These are phyloP conservation scores for Epichloe bromicola DNA, from an alignment of 2,329 filamentous ascomycete species.

Conservation along the genomic window DNA sequence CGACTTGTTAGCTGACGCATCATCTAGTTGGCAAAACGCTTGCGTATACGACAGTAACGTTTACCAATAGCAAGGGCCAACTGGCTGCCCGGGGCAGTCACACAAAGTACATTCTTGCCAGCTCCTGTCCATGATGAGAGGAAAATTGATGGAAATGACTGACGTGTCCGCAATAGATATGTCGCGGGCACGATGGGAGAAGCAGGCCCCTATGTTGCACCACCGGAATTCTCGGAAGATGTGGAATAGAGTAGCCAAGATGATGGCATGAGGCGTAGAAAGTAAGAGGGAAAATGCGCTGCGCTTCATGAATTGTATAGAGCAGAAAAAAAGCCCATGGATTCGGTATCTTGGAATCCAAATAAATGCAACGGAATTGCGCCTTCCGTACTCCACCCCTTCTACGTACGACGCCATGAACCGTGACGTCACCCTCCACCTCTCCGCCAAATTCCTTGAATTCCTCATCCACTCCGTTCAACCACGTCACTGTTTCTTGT, in stretches of 20 bases:
- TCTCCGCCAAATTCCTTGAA: not conserved
- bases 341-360: not conserved
- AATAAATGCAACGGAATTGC: not conserved
- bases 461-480: too few relatives aligned
- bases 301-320: too few relatives aligned
- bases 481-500: not conserved
- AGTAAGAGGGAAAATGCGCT: too few relatives aligned
- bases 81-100: conserved; percentile 50
- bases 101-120: conserved; percentile 39
- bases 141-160: conserved; percentile 4
- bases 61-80: conserved; percentile 45
- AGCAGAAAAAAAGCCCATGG: not conserved
- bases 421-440: not conserved
- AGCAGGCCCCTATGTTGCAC: conserved; percentile 24
- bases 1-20: conserved; percentile 5
- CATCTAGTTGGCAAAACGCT: conserved; percentile 48
- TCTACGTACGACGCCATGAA: not conserved
- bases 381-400: not conserved
- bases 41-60: conserved; percentile 47
- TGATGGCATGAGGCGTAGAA: too few relatives aligned
- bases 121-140: not conserved
- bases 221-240: conserved; percentile 21
- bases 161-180: conserved; percentile 21
- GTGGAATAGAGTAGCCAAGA: conserved; percentile 15
- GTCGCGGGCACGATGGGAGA: conserved; percentile 25